Base-by-base conservation (phyloP, 192 early-diverging fungal species). In the Radiomyces spectabilis region DNA sequence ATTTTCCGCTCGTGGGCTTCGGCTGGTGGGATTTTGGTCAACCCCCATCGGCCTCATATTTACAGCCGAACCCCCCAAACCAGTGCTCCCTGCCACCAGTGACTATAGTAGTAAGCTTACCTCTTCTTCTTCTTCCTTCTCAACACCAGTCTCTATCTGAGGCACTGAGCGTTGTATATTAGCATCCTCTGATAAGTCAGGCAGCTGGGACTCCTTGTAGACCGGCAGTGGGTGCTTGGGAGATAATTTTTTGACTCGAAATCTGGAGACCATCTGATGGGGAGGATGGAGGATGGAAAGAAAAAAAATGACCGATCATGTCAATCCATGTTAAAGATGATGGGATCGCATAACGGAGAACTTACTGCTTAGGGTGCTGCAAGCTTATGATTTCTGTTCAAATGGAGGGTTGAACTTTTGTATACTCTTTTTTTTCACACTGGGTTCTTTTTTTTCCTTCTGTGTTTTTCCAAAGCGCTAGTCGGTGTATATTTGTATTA, bases 41-140 rank as follows among this genome's bases (percentile, higher is more conserved):
- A n/a, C n/a, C n/a, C n/a, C n/a, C n/a, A n/a, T n/a, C n/a, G n/a
- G n/a, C n/a, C n/a, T n/a, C n/a, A n/a, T n/a, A n/a, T n/a, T n/a
- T n/a, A n/a, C n/a, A n/a, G n/a, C n/a, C n/a, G n/a, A n/a, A n/a
- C n/a, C n/a, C n/a, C n/a, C n/a, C n/a, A n/a, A n/a, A n/a, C n/a
- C n/a, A n/a, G n/a, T n/a, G n/a, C n/a, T n/a, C n/a, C n/a, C n/a
- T n/a, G n/a, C n/a, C n/a, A n/a, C n/a, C n/a, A n/a, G n/a, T n/a
- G n/a, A n/a, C n/a, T n/a, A n/a, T n/a, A n/a, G n/a, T n/a, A n/a
- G n/a, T n/a, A n/a, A n/a, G 45, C 43, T 39, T 55, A 66, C 62
- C 56, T 57, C 65, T 47, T 58, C 84, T 59, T 93, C 91, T 68
- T 93, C 91, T 43, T 90, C 91, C 66, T 93, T 92, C 55, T 93